A percentile compares a stretch with the other conserved stretches of the same genome.
phyloP scores from a whole-genome alignment of 768 basidiomycete genomes.

The Tricholoma bakamatsutake region DNA sequence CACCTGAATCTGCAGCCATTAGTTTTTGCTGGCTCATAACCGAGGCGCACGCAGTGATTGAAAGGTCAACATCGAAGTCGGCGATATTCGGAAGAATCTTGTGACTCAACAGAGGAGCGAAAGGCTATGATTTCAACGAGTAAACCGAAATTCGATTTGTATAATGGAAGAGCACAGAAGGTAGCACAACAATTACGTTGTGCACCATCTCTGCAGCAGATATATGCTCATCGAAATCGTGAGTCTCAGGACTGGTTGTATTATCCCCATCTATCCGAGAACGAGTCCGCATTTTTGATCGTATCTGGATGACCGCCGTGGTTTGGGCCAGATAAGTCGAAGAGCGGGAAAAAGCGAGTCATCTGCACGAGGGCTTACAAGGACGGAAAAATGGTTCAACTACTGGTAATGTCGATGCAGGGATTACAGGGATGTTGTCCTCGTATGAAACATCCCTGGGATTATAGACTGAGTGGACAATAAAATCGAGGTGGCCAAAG shows the following conservation, averaged over 20 bases:
- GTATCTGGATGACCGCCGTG: neutral
- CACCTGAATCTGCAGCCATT: too few relatives aligned
- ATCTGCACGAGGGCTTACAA: neutral
- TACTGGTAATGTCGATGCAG: too few relatives aligned
- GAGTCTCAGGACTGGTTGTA: neutral
- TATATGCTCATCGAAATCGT: neutral
- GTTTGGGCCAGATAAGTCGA: neutral
- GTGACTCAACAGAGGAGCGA: neutral
- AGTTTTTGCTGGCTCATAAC: too few relatives aligned
- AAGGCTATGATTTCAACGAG: neutral
- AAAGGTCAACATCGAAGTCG: conserved; percentile 5
- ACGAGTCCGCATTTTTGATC: neutral
- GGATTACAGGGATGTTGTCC: too few relatives aligned
- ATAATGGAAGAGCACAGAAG: too few relatives aligned
- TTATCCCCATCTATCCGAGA: neutral
- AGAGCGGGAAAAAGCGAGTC: neutral
- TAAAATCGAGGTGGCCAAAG: neutral
- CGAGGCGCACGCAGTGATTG: neutral
- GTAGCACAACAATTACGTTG: too few relatives aligned
- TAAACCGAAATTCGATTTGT: neutral
- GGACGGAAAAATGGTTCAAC: too few relatives aligned
- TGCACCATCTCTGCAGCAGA: neutral
- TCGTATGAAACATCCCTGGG: too few relatives aligned
- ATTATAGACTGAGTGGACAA: neutral
- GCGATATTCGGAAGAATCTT: conserved; percentile 14